Base-by-base conservation (phyloP, 805 yeast genomes). In the Phaffomyces opuntiae region DNA sequence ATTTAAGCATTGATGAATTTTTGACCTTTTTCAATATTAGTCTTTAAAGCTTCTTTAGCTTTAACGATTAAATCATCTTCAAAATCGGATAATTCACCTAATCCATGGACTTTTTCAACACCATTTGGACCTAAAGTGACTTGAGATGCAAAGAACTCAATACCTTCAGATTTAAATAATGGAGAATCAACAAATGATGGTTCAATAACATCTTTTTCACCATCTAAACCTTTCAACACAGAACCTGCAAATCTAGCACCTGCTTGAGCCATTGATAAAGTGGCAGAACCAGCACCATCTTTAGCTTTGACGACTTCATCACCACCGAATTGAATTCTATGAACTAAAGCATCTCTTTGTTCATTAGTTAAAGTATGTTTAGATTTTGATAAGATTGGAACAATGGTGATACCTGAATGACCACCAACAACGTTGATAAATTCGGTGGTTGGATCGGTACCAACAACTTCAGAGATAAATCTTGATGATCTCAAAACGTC, bases 291-390 rank as follows among this genome's bases (percentile, higher is more conserved):
- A 56, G 90, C 88, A 68, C 96, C 96, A 62, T 86, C 80, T 77
- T 87, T 87, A 60, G 96, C 96, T 72, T 86, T 76, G 59, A 87
- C 96, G 56, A 87, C 95, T 75, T 87, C 96, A 64, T 87, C 96
- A 73, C 96, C 96, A 70, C 96, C 96, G 63, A 85, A 89, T 74
- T 89, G 96, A 67, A 89, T 87, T 70, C 96, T 83, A 77, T 87
- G 78, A 64, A 87, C 76, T 60, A 88, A 75, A 26, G 73, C 70
- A 42, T 78, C 83, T 61, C 76, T 77, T 71, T 69, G 73, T 65
- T 85, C 91, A 56, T 77, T 79, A 59, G 78, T 71, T 84, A 70
- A 12, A 26, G 70, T 76, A 76, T 84, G 87, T 69, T 70, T 76
- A 56, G 93, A 75, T 74, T 85, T 96, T 52, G 95, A 86, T 66